Percentiles rank a stretch among this genome's conserved stretches.
phyloP scores from a whole-genome alignment of 352 stramenopile genomes.

The Pythium rishiriense region DNA sequence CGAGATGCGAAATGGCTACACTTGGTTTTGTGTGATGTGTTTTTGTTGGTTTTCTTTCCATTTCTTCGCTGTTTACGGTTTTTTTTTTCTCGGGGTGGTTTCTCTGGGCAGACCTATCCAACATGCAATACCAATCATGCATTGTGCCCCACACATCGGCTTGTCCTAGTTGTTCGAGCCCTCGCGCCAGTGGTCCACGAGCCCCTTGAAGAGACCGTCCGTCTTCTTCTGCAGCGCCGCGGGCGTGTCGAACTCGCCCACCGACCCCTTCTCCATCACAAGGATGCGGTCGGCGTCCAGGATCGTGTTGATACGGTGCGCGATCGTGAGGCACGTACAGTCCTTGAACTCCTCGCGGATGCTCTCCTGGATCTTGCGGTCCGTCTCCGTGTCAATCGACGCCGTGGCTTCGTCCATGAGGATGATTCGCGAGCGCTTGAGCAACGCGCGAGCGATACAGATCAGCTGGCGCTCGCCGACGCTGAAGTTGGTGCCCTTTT shows the following conservation, averaged over 20 bases:
- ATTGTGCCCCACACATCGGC: slow-evolving; percentile 5
- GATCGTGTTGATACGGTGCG: slow-evolving; percentile 97
- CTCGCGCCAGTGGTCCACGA: slow-evolving; percentile 81
- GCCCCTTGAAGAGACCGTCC: slow-evolving; percentile 68
- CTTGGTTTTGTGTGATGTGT: neutral
- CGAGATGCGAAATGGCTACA: slow-evolving; percentile 15
- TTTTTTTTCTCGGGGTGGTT: too few species aligned
- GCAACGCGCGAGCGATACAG: slow-evolving; percentile 91
- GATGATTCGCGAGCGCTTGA: slow-evolving; percentile 91
- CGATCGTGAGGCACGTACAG: slow-evolving; percentile 97
- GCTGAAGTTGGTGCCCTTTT: slow-evolving; percentile 93
- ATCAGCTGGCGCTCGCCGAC: slow-evolving; percentile 94
- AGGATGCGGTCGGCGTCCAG: slow-evolving; percentile 95
- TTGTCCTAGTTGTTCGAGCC: slow-evolving; percentile 28
- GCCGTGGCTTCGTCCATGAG: slow-evolving; percentile 98
- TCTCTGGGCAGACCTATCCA: neutral
- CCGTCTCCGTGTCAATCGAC: slow-evolving; percentile 87
- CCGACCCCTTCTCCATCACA: slow-evolving; percentile 92
- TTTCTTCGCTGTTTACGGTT: neutral
- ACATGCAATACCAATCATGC: slow-evolving; percentile 5
- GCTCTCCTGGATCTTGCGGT: slow-evolving; percentile 88
- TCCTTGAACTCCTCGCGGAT: slow-evolving; percentile 45
- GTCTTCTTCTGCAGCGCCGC: slow-evolving; percentile 63
- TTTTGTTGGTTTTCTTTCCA: neutral
- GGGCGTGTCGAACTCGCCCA: slow-evolving; percentile 95